These are phyloP conservation scores for Diaporthe helianthi DNA, from an alignment of 2,329 filamentous ascomycete species.

Conservation along the genomic window DNA sequence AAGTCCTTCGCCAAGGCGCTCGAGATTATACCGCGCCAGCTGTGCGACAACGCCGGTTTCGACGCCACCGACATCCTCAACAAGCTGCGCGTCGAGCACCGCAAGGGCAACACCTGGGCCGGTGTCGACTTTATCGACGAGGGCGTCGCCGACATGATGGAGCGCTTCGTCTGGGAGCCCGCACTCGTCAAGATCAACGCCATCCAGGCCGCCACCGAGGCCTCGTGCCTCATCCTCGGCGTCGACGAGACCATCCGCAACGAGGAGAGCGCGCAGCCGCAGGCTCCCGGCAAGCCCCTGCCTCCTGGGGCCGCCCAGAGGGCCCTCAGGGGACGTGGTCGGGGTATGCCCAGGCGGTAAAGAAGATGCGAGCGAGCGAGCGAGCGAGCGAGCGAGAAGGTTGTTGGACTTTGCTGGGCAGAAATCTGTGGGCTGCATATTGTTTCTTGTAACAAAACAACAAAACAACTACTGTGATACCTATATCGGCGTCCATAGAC, in stretches of 20 bases:
- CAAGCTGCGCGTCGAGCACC: conserved; percentile 93
- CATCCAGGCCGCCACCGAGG: conserved; percentile 94
- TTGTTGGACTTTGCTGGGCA: not conserved
- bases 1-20: conserved; percentile 98
- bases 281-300: conserved; percentile 77
- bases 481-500: conserved; percentile 34
- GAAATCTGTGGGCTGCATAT: conserved; percentile 20
- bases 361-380: conserved; percentile 7
- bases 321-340: conserved; percentile 81
- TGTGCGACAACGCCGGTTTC: conserved; percentile 98
- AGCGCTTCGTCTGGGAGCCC: conserved; percentile 96
- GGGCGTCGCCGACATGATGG: conserved; percentile 92
- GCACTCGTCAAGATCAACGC: conserved; percentile 96
- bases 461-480: conserved; percentile 33
- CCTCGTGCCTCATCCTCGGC: conserved; percentile 90
- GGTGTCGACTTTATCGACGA: conserved; percentile 95
- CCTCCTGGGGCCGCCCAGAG: conserved; percentile 87
- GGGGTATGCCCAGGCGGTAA: conserved; percentile 88
- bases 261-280: conserved; percentile 86
- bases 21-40: conserved; percentile 93
- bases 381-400: not conserved
- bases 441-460: conserved; percentile 30
- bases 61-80: conserved; percentile 98
- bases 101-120: conserved; percentile 90
- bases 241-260: conserved; percentile 99